Base-by-base conservation (phyloP, 1,284 basidiomycete species). In the Boletus austroedulis region DNA sequence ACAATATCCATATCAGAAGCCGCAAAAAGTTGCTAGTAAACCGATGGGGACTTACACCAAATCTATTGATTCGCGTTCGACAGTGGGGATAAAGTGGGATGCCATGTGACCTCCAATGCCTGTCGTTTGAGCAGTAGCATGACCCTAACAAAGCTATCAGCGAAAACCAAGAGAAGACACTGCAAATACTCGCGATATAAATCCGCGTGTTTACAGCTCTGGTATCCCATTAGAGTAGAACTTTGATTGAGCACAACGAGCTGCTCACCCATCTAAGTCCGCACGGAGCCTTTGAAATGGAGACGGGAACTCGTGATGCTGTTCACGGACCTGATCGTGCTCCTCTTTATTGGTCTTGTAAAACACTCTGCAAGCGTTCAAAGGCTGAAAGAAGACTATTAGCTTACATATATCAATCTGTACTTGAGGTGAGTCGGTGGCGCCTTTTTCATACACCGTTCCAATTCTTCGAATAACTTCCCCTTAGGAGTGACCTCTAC, bases 51-150 rank as follows among this genome's bases (percentile, higher is more conserved):
- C 56, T 49, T 19, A 57, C 47, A 29, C 40, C 3, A 57, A 23
- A 44, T 57, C 56, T 26, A 57, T 45, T 14, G 40, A 44, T 45
- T 57, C 56, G 7, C 53, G 56, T 28, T 57, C 56, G 2, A 57
- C 46, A 2, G 56, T 57, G 5, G 56, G 56, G 17, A 57, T 57
- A 19, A 57, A 57, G 21, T 14, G 29, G 21, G 53, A 58, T n/a
- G 47, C 56, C 53, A 58, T 56, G 7, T 56, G 56, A 14, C 56
- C 47, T 3, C 53, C 56, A 15, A 56, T 28, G 1, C 56, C 53
- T 19, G 56, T 50, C 4, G 53, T 57, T 55, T 58, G 53, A 6
- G n/a, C 21, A 6, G 56, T 58, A 11, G 56, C 53, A 21, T 58
- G 56, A 9, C 56, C 56, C 56, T 58, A 17, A 10, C 5, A 45